Conservation (phyloP, 805 yeast species). For the Saturnispora diversa region DNA sequence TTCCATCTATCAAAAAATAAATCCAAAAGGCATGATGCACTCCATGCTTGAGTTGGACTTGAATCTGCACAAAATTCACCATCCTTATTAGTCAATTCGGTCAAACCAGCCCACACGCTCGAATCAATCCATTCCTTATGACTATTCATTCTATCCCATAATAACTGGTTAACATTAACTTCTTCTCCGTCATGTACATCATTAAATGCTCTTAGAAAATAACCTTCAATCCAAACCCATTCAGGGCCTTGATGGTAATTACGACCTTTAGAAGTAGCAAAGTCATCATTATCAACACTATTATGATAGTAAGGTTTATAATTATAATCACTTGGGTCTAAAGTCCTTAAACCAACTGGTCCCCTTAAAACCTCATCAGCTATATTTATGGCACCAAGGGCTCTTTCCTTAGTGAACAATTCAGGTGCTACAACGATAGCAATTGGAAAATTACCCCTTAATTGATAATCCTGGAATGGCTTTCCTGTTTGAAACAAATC, state of each 20-base stretch:
- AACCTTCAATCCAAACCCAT: slow-evolving; percentile 93
- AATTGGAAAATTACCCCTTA: slow-evolving; percentile 86
- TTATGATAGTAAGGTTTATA: slow-evolving; percentile 86
- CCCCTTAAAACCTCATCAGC: slow-evolving; percentile 79
- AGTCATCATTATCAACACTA: slow-evolving; percentile 72
- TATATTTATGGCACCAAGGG: slow-evolving; percentile 51
- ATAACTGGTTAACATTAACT: slow-evolving; percentile 23
- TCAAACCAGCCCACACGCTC: slow-evolving; percentile 90
- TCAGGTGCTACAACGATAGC: slow-evolving; percentile 96
- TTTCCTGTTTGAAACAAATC: slow-evolving; percentile 77
- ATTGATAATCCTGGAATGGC: slow-evolving; percentile 87
- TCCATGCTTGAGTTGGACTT: slow-evolving; percentile 97
- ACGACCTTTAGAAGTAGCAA: slow-evolving; percentile 90
- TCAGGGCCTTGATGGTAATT: slow-evolving; percentile 99
- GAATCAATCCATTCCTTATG: slow-evolving; percentile 62
- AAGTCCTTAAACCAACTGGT: slow-evolving; percentile 83
- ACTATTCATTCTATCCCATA: slow-evolving; percentile 52
- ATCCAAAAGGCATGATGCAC: slow-evolving; percentile 78
- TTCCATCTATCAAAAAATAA: slow-evolving; percentile 58
- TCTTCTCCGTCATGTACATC: slow-evolving; percentile 34
- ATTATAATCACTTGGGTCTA: slow-evolving; percentile 88
- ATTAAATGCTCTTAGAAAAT: slow-evolving; percentile 71
- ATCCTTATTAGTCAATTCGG: slow-evolving; percentile 85
- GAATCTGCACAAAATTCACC: slow-evolving; percentile 80
- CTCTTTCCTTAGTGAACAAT: slow-evolving; percentile 56